A percentile compares a stretch with the other conserved stretches of the same genome.
These are phyloP conservation scores for Lactifluus rugatus DNA, from an alignment of 768 basidiomycete genomes.

Conservation along the genomic window DNA sequence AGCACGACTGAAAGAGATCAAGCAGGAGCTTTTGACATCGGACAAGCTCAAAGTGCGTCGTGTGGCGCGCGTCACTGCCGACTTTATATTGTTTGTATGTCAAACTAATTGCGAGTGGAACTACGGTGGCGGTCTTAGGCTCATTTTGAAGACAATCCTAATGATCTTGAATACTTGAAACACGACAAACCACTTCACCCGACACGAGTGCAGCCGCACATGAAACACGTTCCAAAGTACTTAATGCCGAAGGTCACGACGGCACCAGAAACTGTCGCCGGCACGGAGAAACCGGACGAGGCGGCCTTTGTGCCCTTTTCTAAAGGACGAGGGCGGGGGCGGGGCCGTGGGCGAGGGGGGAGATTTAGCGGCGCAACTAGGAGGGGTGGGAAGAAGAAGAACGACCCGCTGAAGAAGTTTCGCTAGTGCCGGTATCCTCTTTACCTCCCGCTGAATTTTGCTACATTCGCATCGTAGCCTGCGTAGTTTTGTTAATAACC, in stretches of 20 bases:
- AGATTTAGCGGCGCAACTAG: constrained; percentile 29
- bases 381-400: constrained; percentile 54
- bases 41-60: constrained; percentile 84
- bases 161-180: constrained; percentile 82
- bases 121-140: constrained; percentile 42
- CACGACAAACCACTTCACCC: constrained; percentile 95
- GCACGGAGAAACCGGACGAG: constrained; percentile 19
- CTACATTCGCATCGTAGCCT: background rate
- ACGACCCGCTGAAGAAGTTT: constrained; percentile 77
- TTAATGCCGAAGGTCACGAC: constrained; percentile 74
- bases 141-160: constrained; percentile 95
- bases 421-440: constrained; percentile 6
- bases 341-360: constrained; percentile 38
- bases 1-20: constrained; percentile 88
- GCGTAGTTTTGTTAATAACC: background rate
- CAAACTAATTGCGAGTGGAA: no score
- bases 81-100: background rate
- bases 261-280: constrained; percentile 32
- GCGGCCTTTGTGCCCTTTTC: constrained; percentile 67
- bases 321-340: constrained; percentile 48
- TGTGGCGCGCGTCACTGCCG: background rate
- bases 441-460: background rate
- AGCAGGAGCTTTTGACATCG: constrained; percentile 87
- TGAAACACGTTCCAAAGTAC: constrained; percentile 94
- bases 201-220: constrained; percentile 80